phyloP scores from a whole-genome alignment of 2,329 filamentous ascomycete genomes.

The Trichophyton rubrum region DNA sequence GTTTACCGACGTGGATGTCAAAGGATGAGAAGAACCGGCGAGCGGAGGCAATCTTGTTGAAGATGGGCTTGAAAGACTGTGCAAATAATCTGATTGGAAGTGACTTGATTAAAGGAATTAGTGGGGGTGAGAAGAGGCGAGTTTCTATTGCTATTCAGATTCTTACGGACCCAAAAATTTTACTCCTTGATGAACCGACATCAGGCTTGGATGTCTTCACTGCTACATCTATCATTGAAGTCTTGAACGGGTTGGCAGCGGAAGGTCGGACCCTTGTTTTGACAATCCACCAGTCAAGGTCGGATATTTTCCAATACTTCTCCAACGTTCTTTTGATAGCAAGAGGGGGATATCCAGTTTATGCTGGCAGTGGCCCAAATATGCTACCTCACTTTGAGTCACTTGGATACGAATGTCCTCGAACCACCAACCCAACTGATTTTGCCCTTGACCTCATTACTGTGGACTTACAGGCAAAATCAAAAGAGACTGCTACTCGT shows the following conservation, averaged over 20 bases:
- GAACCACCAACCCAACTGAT: conserved; percentile 62
- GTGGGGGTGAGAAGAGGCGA: conserved; percentile 64
- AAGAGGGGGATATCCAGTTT: conserved; percentile 55
- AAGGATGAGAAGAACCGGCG: conserved; percentile 52
- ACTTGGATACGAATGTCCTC: conserved; percentile 52
- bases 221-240: conserved; percentile 62
- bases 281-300: conserved; percentile 68
- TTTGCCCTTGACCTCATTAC: conserved; percentile 68
- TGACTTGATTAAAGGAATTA: conserved; percentile 63
- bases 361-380: conserved; percentile 48
- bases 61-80: conserved; percentile 67
- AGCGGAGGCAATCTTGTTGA: conserved; percentile 59
- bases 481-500: conserved; percentile 50
- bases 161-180: conserved; percentile 58
- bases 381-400: conserved; percentile 55
- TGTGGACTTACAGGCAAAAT: conserved; percentile 56
- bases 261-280: conserved; percentile 63
- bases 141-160: conserved; percentile 69
- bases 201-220: conserved; percentile 68
- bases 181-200: conserved; percentile 65
- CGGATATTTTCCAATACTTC: conserved; percentile 59
- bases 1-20: conserved; percentile 58
- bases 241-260: conserved; percentile 55
- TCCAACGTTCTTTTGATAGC: conserved; percentile 60
- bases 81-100: conserved; percentile 62